Base-by-base conservation (phyloP, 495 filamentous ascomycete species). In the Hapsidospora chrysogenum region DNA sequence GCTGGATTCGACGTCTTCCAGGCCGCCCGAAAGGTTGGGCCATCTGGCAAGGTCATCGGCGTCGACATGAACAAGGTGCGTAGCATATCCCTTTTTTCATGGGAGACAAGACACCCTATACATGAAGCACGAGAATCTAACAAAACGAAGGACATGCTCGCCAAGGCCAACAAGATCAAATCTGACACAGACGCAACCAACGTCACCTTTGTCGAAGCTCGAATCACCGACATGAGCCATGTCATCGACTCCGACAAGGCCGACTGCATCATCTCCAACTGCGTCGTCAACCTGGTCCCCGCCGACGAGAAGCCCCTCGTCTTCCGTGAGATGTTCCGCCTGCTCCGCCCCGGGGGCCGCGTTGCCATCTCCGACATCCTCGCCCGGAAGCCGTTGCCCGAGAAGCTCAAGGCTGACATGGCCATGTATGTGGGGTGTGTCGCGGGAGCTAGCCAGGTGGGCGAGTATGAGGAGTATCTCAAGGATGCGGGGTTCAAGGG, bases 331-430 rank as follows among this genome's bases (percentile, higher is more conserved):
- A 76, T 78, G 43, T 56, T 57, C 46, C 66, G 78, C 6, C 40
- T 83, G 7, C 51, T 80, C 10, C 68, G 68, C 46, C 59, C 72
- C 0, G 68, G 68, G 14, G 76, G 78, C 1, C 51, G 74, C 17
- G 50, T 80, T 15, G 77, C 72, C 4, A 54, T 84, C 9, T 70
- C 63, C n/a, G 76, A 81, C 48, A 74, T 80, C 38, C 50, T 80
- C 4, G 56, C 64, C 23, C 67, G 58, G 44, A 61, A 66, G 45
- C 40, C 49, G 14, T 52, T 79, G 9, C 63, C 72, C 0, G 42
- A 63, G 19, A 50, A 61, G 10, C 21, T 81, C 15, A 52, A 45
- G 13, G 53, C 49, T 2, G 50, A 66, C 50, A 45, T 70, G 13
- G 58, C 63, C 15, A 43, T 73, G 29, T 72, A 77, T 47, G 64